Conservation (phyloP, 192 early-diverging fungal species). For the Backusella liffmaniae region DNA sequence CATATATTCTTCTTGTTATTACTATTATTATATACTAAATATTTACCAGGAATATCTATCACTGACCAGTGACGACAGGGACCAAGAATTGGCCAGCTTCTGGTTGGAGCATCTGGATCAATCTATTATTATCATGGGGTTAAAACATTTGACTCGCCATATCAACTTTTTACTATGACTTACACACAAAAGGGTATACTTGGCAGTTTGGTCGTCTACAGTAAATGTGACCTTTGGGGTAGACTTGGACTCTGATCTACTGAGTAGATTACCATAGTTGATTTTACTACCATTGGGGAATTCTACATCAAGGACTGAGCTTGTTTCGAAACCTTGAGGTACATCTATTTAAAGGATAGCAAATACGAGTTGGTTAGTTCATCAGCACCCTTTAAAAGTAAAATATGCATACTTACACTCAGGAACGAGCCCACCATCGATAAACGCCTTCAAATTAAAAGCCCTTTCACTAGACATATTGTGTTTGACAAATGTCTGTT, state of each 20-base stretch:
- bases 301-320: not conserved
- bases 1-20: not conserved
- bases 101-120: slow-evolving; percentile 58
- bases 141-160: not conserved
- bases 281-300: not conserved
- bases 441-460: not conserved
- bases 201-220: not conserved
- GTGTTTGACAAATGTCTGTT: not conserved
- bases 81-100: slow-evolving; percentile 35
- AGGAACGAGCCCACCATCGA: not conserved
- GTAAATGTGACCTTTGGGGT: not conserved
- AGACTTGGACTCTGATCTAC: not conserved
- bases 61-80: slow-evolving; percentile 58
- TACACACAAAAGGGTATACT: slow-evolving; percentile 3
- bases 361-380: no score
- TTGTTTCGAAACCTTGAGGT: not conserved
- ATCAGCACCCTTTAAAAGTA: not conserved
- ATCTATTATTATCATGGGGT: slow-evolving; percentile 28
- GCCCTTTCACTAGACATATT: not conserved
- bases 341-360: not conserved
- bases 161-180: not conserved
- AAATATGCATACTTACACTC: not conserved
- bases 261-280: not conserved
- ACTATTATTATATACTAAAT: not conserved
- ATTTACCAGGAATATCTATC: slow-evolving; percentile 44